Evolutionary conservation across 768 basidiomycete species (phyloP), one percentile per base, ranked within the genome.

Genomic region (Candolleomyces eurysporus): DNA sequence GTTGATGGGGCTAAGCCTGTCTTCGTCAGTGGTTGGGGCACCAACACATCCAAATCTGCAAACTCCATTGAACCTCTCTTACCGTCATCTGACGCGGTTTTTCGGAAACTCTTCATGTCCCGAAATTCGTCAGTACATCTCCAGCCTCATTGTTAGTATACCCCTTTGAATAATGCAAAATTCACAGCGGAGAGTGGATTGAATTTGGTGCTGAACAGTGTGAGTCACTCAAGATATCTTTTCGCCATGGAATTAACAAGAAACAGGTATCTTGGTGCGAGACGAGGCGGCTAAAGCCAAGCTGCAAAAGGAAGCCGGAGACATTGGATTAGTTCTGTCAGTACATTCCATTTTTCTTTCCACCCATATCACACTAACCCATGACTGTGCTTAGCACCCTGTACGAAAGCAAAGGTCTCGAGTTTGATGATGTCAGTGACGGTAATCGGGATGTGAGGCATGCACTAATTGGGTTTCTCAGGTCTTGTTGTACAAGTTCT

Each of bases 401-500:
- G 5, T 83, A 84, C 65, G 84, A 88, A 48, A 84, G 82, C 76
- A 88, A 88, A 71, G 87, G 87, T 0, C 71, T 88, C 5, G 87
- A 88, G 65, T 88, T 88, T 69, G 80, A 86, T 63, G 86, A 88
- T 64, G 87, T 86, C 53, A 48, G n/a, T 43, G 71, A 40, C 32
- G 6, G 14, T 26, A 51, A 11, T 13, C 6, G 53, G 16, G 31
- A 26, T 36, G 19, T 30, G 4, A n/a, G n/a, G n/a, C 42, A 43
- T 50, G n/a, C 26, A 4, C 31, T 55, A 2, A 26, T 32, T 17
- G 26, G 13, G 19, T 58, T 6, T 48, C 4, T 16, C 59, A 90
- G 89, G 89, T 92, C 5, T 75, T 92, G 3, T 66, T 92, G 13
- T 91, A 86, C 65, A 85, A 92, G 63, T 91, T 91, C 71, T 92